Evolutionary conservation across 148 eudicot species (phyloP).

Genomic region (Vaccinium myrtillus): DNA sequence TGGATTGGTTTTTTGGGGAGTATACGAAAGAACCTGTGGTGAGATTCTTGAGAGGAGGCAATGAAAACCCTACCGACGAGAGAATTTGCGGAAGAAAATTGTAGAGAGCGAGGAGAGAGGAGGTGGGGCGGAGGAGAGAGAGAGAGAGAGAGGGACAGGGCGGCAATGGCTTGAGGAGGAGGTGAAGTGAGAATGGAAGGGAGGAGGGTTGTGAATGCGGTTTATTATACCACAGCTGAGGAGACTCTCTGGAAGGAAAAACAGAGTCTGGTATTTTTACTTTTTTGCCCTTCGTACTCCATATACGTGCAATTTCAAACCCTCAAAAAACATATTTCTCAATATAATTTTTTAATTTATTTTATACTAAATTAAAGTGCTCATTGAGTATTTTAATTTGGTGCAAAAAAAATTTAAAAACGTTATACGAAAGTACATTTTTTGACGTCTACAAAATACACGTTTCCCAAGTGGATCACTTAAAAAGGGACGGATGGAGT

Average conservation of each 20-base stretch:
- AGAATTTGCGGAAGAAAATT: neutral
- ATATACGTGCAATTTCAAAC: too few relatives aligned
- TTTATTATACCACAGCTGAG: neutral
- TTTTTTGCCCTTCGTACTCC: neutral
- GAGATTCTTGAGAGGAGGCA: neutral
- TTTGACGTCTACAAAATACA: too few relatives aligned
- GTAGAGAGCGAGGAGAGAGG: neutral
- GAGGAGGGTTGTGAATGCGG: slow-evolving; percentile 4
- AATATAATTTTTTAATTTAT: too few relatives aligned
- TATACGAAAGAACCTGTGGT: neutral
- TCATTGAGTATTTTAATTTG: too few relatives aligned
- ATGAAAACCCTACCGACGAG: neutral
- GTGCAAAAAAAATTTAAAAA: too few relatives aligned
- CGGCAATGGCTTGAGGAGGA: slow-evolving; percentile 1
- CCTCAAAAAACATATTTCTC: too few relatives aligned
- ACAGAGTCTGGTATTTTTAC: neutral
- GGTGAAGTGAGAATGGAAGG: slow-evolving; percentile 9
- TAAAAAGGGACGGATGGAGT: too few relatives aligned
- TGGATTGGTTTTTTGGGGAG: neutral
- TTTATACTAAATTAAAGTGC: too few relatives aligned
- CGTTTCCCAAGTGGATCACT: too few relatives aligned
- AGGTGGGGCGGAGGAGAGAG: neutral
- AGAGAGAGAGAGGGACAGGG: neutral
- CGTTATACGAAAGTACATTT: too few relatives aligned
- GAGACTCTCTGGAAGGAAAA: neutral